Evolutionary conservation across 768 basidiomycete species (phyloP).

Genomic region (Chalciporus sphaerocephalus): DNA sequence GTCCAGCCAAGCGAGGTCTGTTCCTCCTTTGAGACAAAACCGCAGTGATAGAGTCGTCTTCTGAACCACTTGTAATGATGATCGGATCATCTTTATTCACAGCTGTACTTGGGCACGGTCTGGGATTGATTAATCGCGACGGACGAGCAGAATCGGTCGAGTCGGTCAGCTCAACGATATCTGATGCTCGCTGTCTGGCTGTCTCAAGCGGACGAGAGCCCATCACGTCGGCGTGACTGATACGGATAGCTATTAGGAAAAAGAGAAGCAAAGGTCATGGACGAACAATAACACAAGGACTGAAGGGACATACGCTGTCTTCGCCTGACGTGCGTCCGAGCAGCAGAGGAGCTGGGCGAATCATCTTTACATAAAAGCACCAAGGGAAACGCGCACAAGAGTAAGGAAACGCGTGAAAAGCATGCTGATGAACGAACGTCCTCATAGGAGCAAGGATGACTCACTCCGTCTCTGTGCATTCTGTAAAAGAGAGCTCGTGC

Average conservation of each 20-base stretch:
- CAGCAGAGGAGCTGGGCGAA: neutral
- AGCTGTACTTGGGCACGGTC: neutral
- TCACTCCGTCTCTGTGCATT: slow-evolving; percentile 19
- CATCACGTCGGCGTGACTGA: slow-evolving; percentile 4
- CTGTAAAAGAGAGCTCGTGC: slow-evolving; percentile 10
- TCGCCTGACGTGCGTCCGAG: slow-evolving; percentile 16
- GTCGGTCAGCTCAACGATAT: slow-evolving; percentile 22
- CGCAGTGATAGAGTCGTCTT: neutral
- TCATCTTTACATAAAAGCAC: neutral
- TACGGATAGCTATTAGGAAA: slow-evolving; percentile 13
- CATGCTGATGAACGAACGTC: neutral
- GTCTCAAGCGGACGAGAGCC: slow-evolving; percentile 13
- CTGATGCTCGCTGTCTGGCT: neutral
- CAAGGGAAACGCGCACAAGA: neutral
- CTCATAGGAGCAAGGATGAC: slow-evolving; percentile 1
- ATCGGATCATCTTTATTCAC: slow-evolving; percentile 16
- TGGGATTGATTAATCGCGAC: neutral
- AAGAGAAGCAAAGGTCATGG: neutral
- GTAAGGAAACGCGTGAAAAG: neutral
- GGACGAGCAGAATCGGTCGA: slow-evolving; percentile 16
- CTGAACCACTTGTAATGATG: slow-evolving; percentile 25
- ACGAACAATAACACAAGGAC: neutral
- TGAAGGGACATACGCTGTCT: slow-evolving; percentile 11
- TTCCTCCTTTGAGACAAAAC: slow-evolving; percentile 1
- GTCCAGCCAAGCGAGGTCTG: neutral